Conservation (phyloP, 2,329 filamentous ascomycete genomes). For the Fusarium lateritium region DNA sequence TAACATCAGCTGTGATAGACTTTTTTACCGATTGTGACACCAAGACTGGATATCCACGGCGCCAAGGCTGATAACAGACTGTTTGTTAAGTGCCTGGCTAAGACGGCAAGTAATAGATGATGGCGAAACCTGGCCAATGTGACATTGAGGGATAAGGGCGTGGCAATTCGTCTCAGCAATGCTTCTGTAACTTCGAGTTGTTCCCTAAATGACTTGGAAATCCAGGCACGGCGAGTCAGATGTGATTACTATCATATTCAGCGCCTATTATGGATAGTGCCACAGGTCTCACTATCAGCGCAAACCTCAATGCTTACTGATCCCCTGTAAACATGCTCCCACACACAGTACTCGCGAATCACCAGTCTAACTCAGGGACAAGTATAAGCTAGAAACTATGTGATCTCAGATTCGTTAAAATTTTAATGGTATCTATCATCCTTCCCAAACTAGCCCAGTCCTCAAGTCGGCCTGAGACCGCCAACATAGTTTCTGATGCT, state of each 20-base stretch:
- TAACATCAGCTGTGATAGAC: conserved; percentile 16
- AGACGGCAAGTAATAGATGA: not conserved
- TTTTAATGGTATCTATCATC: conserved; percentile 31
- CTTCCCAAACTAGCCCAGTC: conserved; percentile 14
- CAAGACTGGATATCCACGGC: conserved; percentile 11
- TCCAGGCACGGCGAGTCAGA: conserved; percentile 15
- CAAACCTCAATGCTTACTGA: conserved; percentile 16
- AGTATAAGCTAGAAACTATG: not conserved
- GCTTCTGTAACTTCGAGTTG: conserved; percentile 3
- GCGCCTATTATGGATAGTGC: conserved; percentile 2
- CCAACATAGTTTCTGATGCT: conserved; percentile 32
- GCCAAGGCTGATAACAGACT: conserved; percentile 21
- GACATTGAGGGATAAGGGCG: conserved; percentile 6
- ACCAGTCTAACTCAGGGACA: not conserved
- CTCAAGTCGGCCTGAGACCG: conserved; percentile 30
- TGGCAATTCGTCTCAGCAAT: conserved; percentile 32
- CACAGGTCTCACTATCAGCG: conserved; percentile 17
- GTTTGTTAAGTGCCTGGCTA: conserved; percentile 2
- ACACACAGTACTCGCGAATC: not conserved
- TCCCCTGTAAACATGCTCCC: not conserved
- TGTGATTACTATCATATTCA: conserved; percentile 4
- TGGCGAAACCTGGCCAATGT: conserved; percentile 20
- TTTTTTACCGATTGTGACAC: conserved; percentile 32
- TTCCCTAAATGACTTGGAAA: conserved; percentile 2
- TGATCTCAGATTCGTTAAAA: conserved; percentile 4